Base-by-base conservation (phyloP, 176 grass and related monocot genomes). In the Phyllostachys edulis region DNA sequence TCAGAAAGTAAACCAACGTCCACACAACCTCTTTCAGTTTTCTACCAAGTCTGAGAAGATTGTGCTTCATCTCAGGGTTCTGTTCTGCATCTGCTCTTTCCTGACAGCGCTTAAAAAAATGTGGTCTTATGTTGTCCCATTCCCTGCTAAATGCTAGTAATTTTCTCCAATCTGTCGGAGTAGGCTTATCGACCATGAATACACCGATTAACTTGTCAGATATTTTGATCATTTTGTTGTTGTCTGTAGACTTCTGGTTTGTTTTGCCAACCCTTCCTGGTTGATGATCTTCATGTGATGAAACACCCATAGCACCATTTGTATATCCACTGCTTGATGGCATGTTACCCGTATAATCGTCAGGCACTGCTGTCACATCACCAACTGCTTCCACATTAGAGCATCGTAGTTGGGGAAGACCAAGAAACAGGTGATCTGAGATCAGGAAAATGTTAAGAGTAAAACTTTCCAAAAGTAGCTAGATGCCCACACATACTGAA, bases 11-110 rank as follows among this genome's bases (percentile, higher is more conserved):
- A 76, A 80, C 42, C 56, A 42, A 10, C 9, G 6, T 50, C 42
- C 46, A 29, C 26, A 27, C 4, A n/a, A 93, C 95, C 92, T 97
- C 95, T 88, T 97, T 93, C 50, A 97, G 68, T 88, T 97, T 97
- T 80, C 95, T 90, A 71, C 44, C 44, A 77, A 97, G 90, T 57
- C 87, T 85, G 67, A 97, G 92, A 82, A 93, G 70, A 73, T 86
- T 94, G 77, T 92, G 90, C 85, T 93, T 91, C 89, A 91, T 98
- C 73, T 90, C 87, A 82, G 92, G 95, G 75, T 98, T 92, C 61
- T 42, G 29, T 47, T 90, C 92, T 29, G 85, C 70, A 76, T 91
- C 89, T 24, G 89, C 90, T 87, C 85, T 94, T 85, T 98, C 87
- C 63, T 93, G 89, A 76, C 92, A 94, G 24, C 87, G 78, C 24